phyloP scores from a whole-genome alignment of 768 basidiomycete species.

The Tylopilus sp. region DNA sequence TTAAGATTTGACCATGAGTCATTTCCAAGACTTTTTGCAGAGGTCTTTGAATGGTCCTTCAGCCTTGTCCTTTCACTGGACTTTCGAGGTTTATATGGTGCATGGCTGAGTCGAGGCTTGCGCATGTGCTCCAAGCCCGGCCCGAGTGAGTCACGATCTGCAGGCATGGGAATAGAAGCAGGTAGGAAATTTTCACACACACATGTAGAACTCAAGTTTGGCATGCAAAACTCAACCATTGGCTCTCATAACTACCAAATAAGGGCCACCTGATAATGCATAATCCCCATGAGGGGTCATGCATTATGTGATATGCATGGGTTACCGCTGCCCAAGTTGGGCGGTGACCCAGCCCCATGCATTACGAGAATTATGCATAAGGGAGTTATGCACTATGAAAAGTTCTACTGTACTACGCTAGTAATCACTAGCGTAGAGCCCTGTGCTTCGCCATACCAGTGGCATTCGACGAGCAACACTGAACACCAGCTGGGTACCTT shows the following conservation, averaged over 20 bases:
- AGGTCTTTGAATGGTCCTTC: background rate
- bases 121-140: background rate
- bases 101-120: background rate
- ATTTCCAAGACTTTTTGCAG: background rate
- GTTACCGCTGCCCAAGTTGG: background rate
- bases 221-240: background rate
- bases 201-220: background rate
- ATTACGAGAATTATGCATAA: slow-evolving; percentile 17
- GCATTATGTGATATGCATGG: background rate
- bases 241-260: background rate
- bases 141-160: background rate
- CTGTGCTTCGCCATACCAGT: too few relatives aligned
- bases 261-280: background rate
- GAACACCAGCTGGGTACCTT: too few relatives aligned
- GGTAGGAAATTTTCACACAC: too few relatives aligned
- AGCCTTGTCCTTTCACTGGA: background rate
- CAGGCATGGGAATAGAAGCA: background rate
- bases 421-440: too few relatives aligned
- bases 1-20: background rate
- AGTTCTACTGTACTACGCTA: too few relatives aligned
- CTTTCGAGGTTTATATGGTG: background rate
- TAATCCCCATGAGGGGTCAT: background rate
- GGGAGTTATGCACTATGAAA: too few relatives aligned
- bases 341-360: background rate
- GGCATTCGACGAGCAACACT: too few relatives aligned